Percentiles rank a stretch among this genome's conserved stretches.
phyloP scores from a whole-genome alignment of 495 filamentous ascomycete genomes.

The Aspergillus sparsus region DNA sequence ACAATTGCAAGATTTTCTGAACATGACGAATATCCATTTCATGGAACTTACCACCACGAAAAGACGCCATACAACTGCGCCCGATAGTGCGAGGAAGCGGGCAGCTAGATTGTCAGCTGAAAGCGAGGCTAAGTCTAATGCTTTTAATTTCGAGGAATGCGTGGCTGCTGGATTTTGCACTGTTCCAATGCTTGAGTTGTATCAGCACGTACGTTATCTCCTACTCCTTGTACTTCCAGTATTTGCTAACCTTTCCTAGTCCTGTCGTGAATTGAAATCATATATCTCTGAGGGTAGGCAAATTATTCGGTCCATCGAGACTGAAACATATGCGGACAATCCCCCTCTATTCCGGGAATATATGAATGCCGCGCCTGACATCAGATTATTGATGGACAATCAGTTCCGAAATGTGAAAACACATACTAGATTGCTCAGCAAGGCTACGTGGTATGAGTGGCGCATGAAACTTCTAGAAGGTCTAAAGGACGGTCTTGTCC shows the following conservation, averaged over 20 bases:
- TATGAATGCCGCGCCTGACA: conserved; percentile 77
- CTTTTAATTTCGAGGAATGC: conserved; percentile 65
- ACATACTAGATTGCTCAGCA: conserved; percentile 82
- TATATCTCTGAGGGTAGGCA: conserved; percentile 90
- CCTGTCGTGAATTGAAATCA: conserved; percentile 89
- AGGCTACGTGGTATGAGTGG: conserved; percentile 98
- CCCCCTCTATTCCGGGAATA: conserved; percentile 92
- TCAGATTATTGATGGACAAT: conserved; percentile 85
- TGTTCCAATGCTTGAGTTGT: conserved; percentile 88
- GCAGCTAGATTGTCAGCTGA: conserved; percentile 37
- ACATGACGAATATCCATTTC: conserved; percentile 94
- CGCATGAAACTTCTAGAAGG: conserved; percentile 86
- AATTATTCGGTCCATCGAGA: conserved; percentile 86
- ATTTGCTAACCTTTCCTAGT: conserved; percentile 53
- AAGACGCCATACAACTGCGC: conserved; percentile 77
- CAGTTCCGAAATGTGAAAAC: conserved; percentile 97
- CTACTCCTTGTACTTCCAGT: neutral
- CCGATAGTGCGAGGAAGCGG: conserved; percentile 50
- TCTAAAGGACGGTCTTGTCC: conserved; percentile 73
- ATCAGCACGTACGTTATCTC: conserved; percentile 73
- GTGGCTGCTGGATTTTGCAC: conserved; percentile 91
- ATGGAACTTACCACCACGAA: conserved; percentile 96
- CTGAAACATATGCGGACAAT: conserved; percentile 81
- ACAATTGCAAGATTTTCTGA: conserved; percentile 86
- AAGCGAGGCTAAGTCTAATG: conserved; percentile 44